Conservation (phyloP, 1,284 basidiomycete species). For the Pyrrhoderma lamaoense region DNA sequence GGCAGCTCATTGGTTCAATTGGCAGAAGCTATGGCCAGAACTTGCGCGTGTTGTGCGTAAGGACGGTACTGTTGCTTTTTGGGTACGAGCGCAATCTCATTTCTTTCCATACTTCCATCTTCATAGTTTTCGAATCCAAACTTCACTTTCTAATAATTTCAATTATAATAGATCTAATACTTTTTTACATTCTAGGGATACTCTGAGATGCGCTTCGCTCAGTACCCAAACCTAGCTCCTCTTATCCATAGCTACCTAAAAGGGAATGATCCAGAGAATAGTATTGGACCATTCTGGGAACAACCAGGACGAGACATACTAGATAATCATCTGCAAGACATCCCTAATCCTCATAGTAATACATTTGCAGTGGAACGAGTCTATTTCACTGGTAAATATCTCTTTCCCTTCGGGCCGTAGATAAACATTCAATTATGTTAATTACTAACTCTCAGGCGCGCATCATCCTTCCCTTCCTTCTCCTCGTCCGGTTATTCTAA, state of each 20-base stretch:
- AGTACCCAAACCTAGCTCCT: slow-evolving; percentile 48
- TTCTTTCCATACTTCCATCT: background rate
- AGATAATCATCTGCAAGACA: slow-evolving; percentile 60
- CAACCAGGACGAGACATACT: slow-evolving; percentile 75
- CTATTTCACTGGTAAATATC: slow-evolving; percentile 44
- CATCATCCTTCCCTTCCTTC: slow-evolving; percentile 39
- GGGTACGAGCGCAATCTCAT: slow-evolving; percentile 39
- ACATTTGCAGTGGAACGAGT: slow-evolving; percentile 41
- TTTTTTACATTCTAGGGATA: slow-evolving; percentile 47
- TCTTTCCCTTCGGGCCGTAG: background rate
- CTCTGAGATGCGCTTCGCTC: slow-evolving; percentile 66
- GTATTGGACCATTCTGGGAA: slow-evolving; percentile 71
- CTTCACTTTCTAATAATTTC: background rate
- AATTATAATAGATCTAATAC: background rate
- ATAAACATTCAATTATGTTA: background rate
- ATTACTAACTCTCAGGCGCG: slow-evolving; percentile 23
- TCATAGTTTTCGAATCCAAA: background rate
- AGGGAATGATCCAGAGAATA: slow-evolving; percentile 43
- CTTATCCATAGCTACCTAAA: slow-evolving; percentile 57
- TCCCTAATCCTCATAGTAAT: slow-evolving; percentile 49
- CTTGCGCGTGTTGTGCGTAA: slow-evolving; percentile 54
- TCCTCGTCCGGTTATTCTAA: slow-evolving; percentile 49
- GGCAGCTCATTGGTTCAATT: slow-evolving; percentile 85
- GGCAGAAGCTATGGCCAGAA: slow-evolving; percentile 65
- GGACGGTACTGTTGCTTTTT: slow-evolving; percentile 70